Evolutionary conservation across 345 rosid genomes (phyloP).

Genomic region (Reutealis trisperma): DNA sequence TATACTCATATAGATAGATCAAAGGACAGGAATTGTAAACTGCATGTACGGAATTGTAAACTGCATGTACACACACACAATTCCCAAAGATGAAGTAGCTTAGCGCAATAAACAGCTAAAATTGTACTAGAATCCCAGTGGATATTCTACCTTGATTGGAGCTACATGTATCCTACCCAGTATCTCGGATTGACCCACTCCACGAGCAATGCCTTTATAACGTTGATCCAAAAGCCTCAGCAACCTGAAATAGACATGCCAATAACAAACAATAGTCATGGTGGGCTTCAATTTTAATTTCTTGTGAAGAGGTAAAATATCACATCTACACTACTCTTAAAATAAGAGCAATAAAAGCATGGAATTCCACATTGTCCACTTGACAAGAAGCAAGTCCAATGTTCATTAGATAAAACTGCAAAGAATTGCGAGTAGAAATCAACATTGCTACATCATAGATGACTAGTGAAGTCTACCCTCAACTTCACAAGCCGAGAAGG

Average conservation of each 20-base stretch:
- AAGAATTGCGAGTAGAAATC: neutral
- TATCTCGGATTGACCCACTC: slow-evolving; percentile 99
- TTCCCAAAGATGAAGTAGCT: neutral
- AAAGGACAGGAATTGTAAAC: neutral
- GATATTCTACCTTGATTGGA: slow-evolving; percentile 77
- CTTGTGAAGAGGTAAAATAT: neutral
- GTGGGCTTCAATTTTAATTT: neutral
- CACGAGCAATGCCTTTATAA: slow-evolving; percentile 94
- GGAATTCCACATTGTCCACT: neutral
- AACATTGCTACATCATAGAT: neutral
- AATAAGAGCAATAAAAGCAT: too few relatives aligned
- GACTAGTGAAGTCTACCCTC: neutral
- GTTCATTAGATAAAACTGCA: neutral
- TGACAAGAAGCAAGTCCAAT: neutral
- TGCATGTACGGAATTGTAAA: neutral
- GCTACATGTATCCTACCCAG: slow-evolving; percentile 96
- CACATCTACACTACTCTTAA: neutral
- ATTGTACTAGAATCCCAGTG: neutral
- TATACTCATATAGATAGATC: neutral
- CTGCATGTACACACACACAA: slow-evolving; percentile 6
- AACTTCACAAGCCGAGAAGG: neutral
- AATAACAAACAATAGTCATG: slow-evolving; percentile 9
- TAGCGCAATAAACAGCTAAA: neutral
- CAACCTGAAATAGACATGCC: slow-evolving; percentile 50
- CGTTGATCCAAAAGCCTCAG: slow-evolving; percentile 91